A percentile compares a stretch with the other conserved stretches of the same genome.
Evolutionary conservation across 768 basidiomycete species (phyloP).

Genomic region (Thelephora aurantiotincta): DNA sequence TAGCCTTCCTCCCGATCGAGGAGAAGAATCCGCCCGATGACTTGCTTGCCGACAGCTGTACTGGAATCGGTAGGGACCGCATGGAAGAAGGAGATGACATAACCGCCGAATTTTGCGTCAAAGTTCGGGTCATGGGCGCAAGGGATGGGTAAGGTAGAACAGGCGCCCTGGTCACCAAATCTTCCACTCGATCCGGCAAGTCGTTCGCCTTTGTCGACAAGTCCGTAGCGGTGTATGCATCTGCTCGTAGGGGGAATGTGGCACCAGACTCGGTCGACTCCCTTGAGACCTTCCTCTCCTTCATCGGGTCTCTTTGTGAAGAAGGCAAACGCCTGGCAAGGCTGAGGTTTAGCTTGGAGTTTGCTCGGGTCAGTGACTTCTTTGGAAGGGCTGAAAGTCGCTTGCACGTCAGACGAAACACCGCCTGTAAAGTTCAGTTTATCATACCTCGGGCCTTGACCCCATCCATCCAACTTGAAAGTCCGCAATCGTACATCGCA

Average conservation of each 20-base stretch:
- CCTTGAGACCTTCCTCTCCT: conserved; percentile 54
- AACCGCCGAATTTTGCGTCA: conserved; percentile 19
- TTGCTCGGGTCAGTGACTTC: conserved; percentile 17
- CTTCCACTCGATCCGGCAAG: conserved; percentile 8
- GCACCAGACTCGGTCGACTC: conserved; percentile 62
- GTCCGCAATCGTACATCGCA: conserved; percentile 57
- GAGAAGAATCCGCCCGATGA: conserved; percentile 54
- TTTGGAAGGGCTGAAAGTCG: too few species aligned
- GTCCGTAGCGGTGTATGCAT: conserved; percentile 69
- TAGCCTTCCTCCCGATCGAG: conserved; percentile 59
- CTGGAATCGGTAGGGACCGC: conserved; percentile 11
- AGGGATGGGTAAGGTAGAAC: conserved; percentile 67
- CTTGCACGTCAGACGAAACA: too few species aligned
- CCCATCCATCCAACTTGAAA: conserved; percentile 60
- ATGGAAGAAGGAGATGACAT: conserved; percentile 25
- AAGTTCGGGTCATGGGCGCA: conserved; percentile 23
- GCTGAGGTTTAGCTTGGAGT: too few species aligned
- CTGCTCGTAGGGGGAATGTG: conserved; percentile 70
- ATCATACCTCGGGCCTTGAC: conserved; percentile 40
- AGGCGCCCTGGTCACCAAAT: conserved; percentile 39
- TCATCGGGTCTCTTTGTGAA: conserved; percentile 17
- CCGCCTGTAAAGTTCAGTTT: too few species aligned
- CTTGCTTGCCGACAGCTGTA: conserved; percentile 19
- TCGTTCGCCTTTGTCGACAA: conserved; percentile 32
- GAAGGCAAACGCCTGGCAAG: neutral